These are phyloP conservation scores for Metarhizium anisopliae DNA, from an alignment of 2,329 filamentous ascomycete species.

Conservation along the genomic window DNA sequence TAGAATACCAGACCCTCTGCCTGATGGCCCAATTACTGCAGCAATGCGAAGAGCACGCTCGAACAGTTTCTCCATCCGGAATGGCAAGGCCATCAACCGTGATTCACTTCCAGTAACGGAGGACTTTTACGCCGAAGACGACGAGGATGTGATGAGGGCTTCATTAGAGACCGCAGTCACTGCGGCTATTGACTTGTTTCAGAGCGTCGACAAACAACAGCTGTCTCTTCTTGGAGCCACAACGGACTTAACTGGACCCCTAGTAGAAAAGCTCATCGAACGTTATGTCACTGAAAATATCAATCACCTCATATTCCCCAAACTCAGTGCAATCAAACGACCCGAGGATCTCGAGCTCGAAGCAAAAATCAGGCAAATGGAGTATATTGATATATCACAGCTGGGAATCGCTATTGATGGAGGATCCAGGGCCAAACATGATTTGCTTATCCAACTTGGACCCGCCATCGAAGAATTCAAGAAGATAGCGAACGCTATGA, in stretches of 20 bases:
- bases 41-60: slow-evolving; percentile 48
- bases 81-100: slow-evolving; percentile 21
- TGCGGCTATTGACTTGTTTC: slow-evolving; percentile 89
- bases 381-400: slow-evolving; percentile 87
- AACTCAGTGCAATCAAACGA: slow-evolving; percentile 67
- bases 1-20: slow-evolving; percentile 48
- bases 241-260: slow-evolving; percentile 83
- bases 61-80: slow-evolving; percentile 33
- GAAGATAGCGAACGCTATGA: slow-evolving; percentile 67
- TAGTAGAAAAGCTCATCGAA: slow-evolving; percentile 91
- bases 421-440: slow-evolving; percentile 68
- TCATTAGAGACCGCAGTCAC: slow-evolving; percentile 89
- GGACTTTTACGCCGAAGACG: slow-evolving; percentile 71
- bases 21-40: slow-evolving; percentile 45
- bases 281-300: slow-evolving; percentile 90
- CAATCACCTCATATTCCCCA: slow-evolving; percentile 80
- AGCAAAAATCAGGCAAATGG: slow-evolving; percentile 84
- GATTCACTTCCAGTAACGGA: slow-evolving; percentile 43
- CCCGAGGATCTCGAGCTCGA: slow-evolving; percentile 83
- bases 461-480: slow-evolving; percentile 83
- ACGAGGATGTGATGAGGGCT: slow-evolving; percentile 82
- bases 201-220: slow-evolving; percentile 91
- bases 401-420: slow-evolving; percentile 81
- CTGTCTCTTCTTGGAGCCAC: slow-evolving; percentile 84
- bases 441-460: slow-evolving; percentile 66